A percentile compares a stretch with the other conserved stretches of the same genome.
These are phyloP conservation scores for Solanum dulcamara DNA, from an alignment of 257 asterid species.

Conservation along the genomic window DNA sequence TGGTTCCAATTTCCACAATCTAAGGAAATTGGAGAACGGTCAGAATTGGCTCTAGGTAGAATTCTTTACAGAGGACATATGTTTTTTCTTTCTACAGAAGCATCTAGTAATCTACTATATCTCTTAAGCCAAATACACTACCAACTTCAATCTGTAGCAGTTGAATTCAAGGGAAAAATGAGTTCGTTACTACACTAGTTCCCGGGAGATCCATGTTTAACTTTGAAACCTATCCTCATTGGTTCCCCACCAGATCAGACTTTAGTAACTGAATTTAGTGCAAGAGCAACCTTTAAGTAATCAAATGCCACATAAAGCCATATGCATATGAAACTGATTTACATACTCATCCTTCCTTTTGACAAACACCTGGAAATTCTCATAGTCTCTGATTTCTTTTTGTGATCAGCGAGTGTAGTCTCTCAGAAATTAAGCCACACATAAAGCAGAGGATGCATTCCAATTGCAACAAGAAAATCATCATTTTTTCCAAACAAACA, in stretches of 20 bases:
- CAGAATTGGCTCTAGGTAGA: background rate
- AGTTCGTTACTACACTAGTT: background rate
- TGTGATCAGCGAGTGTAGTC: background rate
- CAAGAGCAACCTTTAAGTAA: background rate
- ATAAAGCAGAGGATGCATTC: background rate
- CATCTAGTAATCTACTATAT: background rate
- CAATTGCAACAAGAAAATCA: background rate
- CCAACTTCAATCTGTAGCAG: background rate
- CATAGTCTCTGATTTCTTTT: background rate
- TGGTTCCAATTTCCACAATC: background rate
- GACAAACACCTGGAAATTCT: background rate
- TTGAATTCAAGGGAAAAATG: background rate
- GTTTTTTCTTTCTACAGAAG: background rate
- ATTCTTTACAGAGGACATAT: background rate
- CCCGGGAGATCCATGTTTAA: background rate
- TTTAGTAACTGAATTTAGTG: background rate
- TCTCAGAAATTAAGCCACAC: background rate
- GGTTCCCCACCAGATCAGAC: background rate
- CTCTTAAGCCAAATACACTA: background rate
- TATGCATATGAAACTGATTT: background rate
- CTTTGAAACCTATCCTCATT: background rate
- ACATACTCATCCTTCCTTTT: background rate
- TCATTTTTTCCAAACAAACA: background rate
- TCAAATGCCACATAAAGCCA: background rate
- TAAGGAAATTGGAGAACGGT: background rate